Conservation (phyloP, 225 moss, liverwort and hornwort genomes). For the Pseudisothecium myosuroides region DNA sequence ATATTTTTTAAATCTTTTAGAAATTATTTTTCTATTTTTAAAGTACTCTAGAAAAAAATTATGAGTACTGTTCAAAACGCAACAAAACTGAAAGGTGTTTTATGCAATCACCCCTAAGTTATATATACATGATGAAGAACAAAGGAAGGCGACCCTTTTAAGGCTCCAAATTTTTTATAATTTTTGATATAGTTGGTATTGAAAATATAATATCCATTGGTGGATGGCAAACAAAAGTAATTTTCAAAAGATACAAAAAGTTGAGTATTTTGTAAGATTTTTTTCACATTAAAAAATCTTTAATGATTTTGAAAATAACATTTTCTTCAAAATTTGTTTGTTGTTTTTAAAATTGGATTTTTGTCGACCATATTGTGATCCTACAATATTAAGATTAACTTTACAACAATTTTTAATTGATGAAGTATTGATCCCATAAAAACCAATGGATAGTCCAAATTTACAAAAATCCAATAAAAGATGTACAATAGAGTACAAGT, state of each 20-base stretch:
- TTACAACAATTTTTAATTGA: not conserved
- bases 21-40: no score
- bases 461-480: not conserved
- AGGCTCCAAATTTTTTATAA: not conserved
- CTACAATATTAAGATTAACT: not conserved
- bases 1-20: no score
- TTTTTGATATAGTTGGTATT: not conserved
- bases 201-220: not conserved
- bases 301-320: no score
- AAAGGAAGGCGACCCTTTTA: not conserved
- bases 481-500: not conserved
- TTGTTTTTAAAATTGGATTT: not conserved
- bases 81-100: no score
- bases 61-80: no score
- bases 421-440: not conserved
- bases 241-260: no score
- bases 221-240: not conserved
- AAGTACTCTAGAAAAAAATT: no score
- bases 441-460: not conserved
- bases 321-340: not conserved
- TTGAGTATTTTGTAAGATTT: no score
- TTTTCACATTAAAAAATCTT: no score
- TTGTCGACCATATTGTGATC: rapidly evolving
- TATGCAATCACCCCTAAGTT: no score
- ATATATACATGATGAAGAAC: not conserved